Evolutionary conservation across 2,329 filamentous ascomycete genomes (phyloP), one percentile per base, ranked within the genome.

Genomic region (Monosporascus cannonballus): DNA sequence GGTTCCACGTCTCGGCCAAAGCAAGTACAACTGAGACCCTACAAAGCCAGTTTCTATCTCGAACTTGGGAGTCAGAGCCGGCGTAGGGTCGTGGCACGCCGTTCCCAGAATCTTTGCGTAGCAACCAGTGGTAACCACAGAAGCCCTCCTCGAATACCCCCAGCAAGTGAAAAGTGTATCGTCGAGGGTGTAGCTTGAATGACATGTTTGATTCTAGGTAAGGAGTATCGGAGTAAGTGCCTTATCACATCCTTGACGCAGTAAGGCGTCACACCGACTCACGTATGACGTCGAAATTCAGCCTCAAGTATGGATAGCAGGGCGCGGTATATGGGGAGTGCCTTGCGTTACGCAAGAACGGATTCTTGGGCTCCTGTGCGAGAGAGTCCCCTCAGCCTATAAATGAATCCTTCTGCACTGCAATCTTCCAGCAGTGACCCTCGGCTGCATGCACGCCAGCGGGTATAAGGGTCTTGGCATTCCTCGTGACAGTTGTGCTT

Each of bases 81-180:
- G 56, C 51, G n/a, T 60, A 59, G 2, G 2, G 53, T 59, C 47
- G 50, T 24, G 2, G 52, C n/a, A 1, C 59, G 48, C 11, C 55
- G 46, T 14, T 57, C 49, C 1, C 48, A 52, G 18, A 60, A 60
- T 3, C 22, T 45, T 51, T 54, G 6, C 58, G 51, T 7, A 56
- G 51, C 27, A 53, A 56, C 53, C 55, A 60, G 45, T 60, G 58
- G n/a, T 59, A 60, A 27, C 58, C 58, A 36, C 58, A 50, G 24
- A 59, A 60, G 6, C 55, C 55, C 25, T 59, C 56, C 25, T 60
- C 58, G 18, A 59, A 60, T 1, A 54, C 47, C 4, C 53, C 27
- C 6, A 59, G 44, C 5, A 60, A 51, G 25, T 55, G 51, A 27
- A 59, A 50, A 3, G 58, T 52, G 20, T 59, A 57, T 17, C 52